These are phyloP conservation scores for Scedosporium minutisporum DNA, from an alignment of 2,329 filamentous ascomycete species.

Conservation along the genomic window DNA sequence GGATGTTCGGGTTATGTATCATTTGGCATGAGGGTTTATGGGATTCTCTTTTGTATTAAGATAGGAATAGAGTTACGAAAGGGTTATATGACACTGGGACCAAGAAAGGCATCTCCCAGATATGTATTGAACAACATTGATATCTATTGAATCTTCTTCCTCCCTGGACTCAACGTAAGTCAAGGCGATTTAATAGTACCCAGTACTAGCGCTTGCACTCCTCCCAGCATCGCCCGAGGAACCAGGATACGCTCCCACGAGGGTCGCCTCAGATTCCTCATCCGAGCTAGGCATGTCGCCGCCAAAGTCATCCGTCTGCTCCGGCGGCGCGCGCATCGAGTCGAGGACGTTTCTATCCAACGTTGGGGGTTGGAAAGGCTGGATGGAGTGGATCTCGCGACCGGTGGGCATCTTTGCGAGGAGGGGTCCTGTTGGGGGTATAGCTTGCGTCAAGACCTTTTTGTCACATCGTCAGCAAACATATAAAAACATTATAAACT, in stretches of 20 bases:
- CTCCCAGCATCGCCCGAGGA: slow-evolving; percentile 11
- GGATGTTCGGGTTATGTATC: background rate
- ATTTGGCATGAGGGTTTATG: no score
- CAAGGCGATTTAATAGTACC: background rate
- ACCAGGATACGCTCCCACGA: slow-evolving; percentile 3
- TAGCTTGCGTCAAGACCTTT: slow-evolving; percentile 68
- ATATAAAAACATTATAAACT: background rate
- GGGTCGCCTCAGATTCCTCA: slow-evolving; percentile 19
- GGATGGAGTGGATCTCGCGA: slow-evolving; percentile 70
- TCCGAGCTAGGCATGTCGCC: slow-evolving; percentile 33
- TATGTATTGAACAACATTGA: no score
- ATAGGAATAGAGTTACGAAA: no score
- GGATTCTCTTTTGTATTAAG: no score
- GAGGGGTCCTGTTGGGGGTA: slow-evolving; percentile 64
- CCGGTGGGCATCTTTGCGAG: slow-evolving; percentile 77
- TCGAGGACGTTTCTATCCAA: slow-evolving; percentile 59
- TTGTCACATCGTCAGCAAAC: background rate
- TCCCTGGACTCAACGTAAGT: no score
- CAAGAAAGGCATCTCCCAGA: no score
- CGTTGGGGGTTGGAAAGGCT: slow-evolving; percentile 54
- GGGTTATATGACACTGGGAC: no score
- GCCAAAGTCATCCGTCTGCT: slow-evolving; percentile 27
- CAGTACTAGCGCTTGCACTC: background rate
- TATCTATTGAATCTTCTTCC: no score
- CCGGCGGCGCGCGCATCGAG: slow-evolving; percentile 45